A percentile compares a stretch with the other conserved stretches of the same genome.
These are phyloP conservation scores for Boletus patriciae DNA, from an alignment of 768 basidiomycete genomes.

Conservation along the genomic window DNA sequence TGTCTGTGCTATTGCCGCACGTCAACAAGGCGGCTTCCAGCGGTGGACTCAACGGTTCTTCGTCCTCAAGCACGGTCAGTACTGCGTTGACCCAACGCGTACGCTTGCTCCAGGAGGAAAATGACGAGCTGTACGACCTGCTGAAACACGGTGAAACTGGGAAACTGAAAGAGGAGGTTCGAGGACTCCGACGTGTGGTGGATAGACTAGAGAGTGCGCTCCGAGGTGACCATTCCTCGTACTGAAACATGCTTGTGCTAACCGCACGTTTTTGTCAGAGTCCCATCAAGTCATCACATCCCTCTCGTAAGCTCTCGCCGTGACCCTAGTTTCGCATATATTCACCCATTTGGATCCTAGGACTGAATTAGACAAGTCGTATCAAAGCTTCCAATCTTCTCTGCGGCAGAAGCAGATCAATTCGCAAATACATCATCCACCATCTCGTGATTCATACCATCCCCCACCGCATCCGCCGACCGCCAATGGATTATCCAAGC, in stretches of 20 bases:
- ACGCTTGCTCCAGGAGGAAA: constrained; percentile 77
- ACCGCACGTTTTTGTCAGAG: constrained; percentile 44
- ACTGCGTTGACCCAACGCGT: constrained; percentile 76
- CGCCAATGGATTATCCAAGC: constrained; percentile 44
- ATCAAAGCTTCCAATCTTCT: constrained; percentile 56
- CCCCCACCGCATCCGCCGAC: constrained; percentile 30
- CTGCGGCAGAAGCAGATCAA: constrained; percentile 41
- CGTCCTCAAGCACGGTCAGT: constrained; percentile 54
- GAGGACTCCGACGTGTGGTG: constrained; percentile 64
- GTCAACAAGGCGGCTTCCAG: constrained; percentile 45
- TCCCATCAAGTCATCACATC: constrained; percentile 71
- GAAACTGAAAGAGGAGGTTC: constrained; percentile 78
- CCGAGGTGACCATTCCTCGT: constrained; percentile 52
- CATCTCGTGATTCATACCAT: constrained; percentile 48
- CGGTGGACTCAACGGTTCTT: constrained; percentile 33
- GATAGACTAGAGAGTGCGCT: constrained; percentile 71
- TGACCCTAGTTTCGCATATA: constrained; percentile 5
- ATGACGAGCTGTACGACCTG: constrained; percentile 80
- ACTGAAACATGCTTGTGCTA: constrained; percentile 2
- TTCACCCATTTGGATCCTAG: constrained; percentile 39
- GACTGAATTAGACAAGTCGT: constrained; percentile 74
- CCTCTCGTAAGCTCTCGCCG: constrained; percentile 59
- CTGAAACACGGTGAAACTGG: constrained; percentile 76
- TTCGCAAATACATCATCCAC: constrained; percentile 34
- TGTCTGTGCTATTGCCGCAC: constrained; percentile 69